These are phyloP conservation scores for Glonium stellatum DNA, from an alignment of 495 filamentous ascomycete genomes.

Conservation along the genomic window DNA sequence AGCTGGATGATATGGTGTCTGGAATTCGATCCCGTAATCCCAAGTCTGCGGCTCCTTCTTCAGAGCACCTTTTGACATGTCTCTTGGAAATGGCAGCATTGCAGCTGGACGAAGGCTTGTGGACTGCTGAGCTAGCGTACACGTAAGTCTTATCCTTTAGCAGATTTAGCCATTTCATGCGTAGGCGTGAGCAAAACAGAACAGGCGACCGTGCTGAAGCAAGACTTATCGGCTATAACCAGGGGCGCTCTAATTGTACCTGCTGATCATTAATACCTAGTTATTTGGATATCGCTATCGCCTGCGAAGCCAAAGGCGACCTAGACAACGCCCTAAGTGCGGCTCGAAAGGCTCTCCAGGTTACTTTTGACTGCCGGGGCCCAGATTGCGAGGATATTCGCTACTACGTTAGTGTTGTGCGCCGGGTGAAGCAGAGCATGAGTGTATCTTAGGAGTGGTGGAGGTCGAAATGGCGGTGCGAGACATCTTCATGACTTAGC, in stretches of 20 bases:
- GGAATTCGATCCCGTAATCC: neutral
- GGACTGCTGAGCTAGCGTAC: conserved; percentile 6
- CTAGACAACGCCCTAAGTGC: neutral
- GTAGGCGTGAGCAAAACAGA: neutral
- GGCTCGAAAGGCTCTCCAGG: conserved; percentile 9
- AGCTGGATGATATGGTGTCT: conserved; percentile 8
- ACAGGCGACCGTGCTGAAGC: too few relatives aligned
- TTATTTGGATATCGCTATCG: conserved; percentile 20
- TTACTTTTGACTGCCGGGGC: conserved; percentile 10
- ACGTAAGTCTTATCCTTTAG: conserved; percentile 7
- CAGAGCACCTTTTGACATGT: neutral
- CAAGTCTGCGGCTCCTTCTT: neutral
- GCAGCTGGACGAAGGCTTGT: conserved; percentile 16
- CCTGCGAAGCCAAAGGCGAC: conserved; percentile 13
- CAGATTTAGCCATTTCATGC: neutral
- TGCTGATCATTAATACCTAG: neutral
- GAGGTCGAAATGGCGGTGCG: neutral
- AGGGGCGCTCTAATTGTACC: too few relatives aligned
- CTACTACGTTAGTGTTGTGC: conserved; percentile 1
- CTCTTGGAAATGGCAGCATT: conserved; percentile 14
- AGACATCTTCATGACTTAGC: neutral
- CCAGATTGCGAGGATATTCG: conserved; percentile 8
- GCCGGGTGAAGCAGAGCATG: conserved; percentile 11
- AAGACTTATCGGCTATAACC: neutral
- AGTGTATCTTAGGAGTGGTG: neutral